These are phyloP conservation scores for Penicillium crystallinum DNA, from an alignment of 495 filamentous ascomycete genomes.

Conservation along the genomic window DNA sequence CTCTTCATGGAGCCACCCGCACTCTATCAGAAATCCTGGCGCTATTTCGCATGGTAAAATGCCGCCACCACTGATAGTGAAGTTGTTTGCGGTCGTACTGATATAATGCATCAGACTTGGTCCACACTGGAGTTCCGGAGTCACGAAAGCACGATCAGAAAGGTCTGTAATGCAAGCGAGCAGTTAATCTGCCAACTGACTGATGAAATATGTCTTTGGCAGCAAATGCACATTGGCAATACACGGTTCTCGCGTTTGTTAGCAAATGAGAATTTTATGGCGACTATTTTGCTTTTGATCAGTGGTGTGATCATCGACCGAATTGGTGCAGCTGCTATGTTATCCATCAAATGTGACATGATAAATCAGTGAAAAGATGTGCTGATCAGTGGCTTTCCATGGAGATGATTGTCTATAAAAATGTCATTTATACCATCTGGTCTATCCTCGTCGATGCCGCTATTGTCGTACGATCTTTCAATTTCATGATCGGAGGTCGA, in stretches of 20 bases:
- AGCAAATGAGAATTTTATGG: conserved; percentile 46
- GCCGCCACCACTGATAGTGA: conserved; percentile 30
- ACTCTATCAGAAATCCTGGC: not conserved
- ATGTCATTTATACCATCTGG: conserved; percentile 40
- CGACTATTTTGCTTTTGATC: conserved; percentile 36
- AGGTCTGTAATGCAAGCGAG: conserved; percentile 19
- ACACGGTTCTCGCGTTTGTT: conserved; percentile 40
- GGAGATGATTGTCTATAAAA: conserved; percentile 45
- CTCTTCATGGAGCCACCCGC: not conserved
- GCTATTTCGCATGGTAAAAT: conserved; percentile 15
- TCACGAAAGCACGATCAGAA: conserved; percentile 42
- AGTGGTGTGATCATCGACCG: conserved; percentile 42
- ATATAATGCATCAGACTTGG: conserved; percentile 43
- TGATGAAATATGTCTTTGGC: not conserved
- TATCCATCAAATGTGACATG: not conserved
- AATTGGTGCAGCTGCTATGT: conserved; percentile 38
- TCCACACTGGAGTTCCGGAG: conserved; percentile 38
- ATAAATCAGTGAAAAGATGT: not conserved
- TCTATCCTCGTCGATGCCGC: conserved; percentile 43
- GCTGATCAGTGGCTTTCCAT: not conserved
- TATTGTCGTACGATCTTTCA: conserved; percentile 34
- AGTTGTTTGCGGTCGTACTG: conserved; percentile 30
- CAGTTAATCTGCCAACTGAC: not conserved
- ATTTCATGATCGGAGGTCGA: conserved; percentile 42
- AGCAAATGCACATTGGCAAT: conserved; percentile 40